These are phyloP conservation scores for Trichoderma harzianum DNA, from an alignment of 2,329 filamentous ascomycete species.

Conservation along the genomic window DNA sequence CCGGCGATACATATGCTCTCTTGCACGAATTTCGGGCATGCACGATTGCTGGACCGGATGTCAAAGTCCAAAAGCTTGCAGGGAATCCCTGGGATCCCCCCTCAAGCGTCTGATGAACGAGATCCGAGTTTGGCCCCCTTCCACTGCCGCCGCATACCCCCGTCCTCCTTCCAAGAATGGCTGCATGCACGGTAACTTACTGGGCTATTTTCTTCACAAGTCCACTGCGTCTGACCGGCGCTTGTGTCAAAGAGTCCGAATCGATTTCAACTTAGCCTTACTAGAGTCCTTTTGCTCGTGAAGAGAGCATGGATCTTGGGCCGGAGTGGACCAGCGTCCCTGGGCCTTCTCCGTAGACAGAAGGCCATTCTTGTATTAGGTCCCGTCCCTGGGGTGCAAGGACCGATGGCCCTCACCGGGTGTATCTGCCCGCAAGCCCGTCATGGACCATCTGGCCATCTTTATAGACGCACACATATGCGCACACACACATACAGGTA, in stretches of 20 bases:
- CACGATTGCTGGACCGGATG: slow-evolving; percentile 4
- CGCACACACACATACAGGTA: background rate
- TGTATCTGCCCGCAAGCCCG: slow-evolving; percentile 11
- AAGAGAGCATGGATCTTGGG: slow-evolving; percentile 22
- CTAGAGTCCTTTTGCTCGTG: slow-evolving; percentile 18
- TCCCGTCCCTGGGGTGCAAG: slow-evolving; percentile 39
- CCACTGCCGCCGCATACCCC: slow-evolving; percentile 12
- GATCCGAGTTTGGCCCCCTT: slow-evolving; percentile 18
- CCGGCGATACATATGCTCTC: background rate
- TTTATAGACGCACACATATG: slow-evolving; percentile 7
- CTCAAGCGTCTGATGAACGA: slow-evolving; percentile 18
- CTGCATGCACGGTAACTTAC: slow-evolving; percentile 38
- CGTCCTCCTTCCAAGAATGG: slow-evolving; percentile 48
- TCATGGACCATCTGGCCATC: slow-evolving; percentile 5
- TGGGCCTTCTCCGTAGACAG: slow-evolving; percentile 15
- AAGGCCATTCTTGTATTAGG: slow-evolving; percentile 25
- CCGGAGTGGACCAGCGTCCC: slow-evolving; percentile 17
- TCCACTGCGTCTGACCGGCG: slow-evolving; percentile 27
- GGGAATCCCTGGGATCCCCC: slow-evolving; percentile 17
- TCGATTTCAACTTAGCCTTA: slow-evolving; percentile 28
- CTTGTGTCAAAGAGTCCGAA: slow-evolving; percentile 30
- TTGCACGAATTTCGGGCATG: slow-evolving; percentile 1
- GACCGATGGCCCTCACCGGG: slow-evolving; percentile 19
- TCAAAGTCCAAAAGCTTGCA: slow-evolving; percentile 13
- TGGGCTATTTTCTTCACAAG: slow-evolving; percentile 20